Conservation (phyloP, 108 stramenopile genomes). For the Conticribra weissflogii region DNA sequence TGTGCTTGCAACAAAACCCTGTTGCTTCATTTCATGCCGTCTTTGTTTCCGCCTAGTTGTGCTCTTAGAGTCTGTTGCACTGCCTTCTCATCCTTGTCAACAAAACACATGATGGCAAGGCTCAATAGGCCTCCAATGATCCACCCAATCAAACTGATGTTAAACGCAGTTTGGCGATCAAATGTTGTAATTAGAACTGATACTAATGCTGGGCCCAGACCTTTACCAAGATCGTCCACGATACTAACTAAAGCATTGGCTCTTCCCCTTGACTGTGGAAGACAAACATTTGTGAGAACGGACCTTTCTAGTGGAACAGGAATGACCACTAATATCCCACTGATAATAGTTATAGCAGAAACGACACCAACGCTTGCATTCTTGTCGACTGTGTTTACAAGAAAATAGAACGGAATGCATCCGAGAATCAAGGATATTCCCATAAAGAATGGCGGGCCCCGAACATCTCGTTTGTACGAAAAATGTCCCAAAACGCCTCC, state of each 20-base stretch:
- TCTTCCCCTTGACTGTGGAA: constrained; percentile 50
- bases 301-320: constrained; percentile 58
- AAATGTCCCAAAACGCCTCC: constrained; percentile 42
- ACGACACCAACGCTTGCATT: constrained; percentile 26
- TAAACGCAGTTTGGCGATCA: constrained; percentile 51
- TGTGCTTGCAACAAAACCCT: no score
- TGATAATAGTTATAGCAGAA: constrained; percentile 22
- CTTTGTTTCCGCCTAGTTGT: background rate
- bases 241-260: constrained; percentile 52
- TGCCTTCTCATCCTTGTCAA: background rate
- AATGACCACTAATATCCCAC: constrained; percentile 37
- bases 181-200: constrained; percentile 47
- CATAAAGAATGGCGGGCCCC: constrained; percentile 49
- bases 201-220: constrained; percentile 54
- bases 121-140: constrained; percentile 37
- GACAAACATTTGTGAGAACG: constrained; percentile 54
- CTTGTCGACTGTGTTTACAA: constrained; percentile 31
- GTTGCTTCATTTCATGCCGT: background rate
- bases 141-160: constrained; percentile 54
- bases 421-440: constrained; percentile 39
- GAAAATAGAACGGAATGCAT: constrained; percentile 50
- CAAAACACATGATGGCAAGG: constrained; percentile 22
- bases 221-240: constrained; percentile 66
- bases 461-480: constrained; percentile 44
- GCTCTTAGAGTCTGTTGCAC: no score